phyloP scores from a whole-genome alignment of 2,329 filamentous ascomycete species.

The Colletotrichum neosansevieriae region DNA sequence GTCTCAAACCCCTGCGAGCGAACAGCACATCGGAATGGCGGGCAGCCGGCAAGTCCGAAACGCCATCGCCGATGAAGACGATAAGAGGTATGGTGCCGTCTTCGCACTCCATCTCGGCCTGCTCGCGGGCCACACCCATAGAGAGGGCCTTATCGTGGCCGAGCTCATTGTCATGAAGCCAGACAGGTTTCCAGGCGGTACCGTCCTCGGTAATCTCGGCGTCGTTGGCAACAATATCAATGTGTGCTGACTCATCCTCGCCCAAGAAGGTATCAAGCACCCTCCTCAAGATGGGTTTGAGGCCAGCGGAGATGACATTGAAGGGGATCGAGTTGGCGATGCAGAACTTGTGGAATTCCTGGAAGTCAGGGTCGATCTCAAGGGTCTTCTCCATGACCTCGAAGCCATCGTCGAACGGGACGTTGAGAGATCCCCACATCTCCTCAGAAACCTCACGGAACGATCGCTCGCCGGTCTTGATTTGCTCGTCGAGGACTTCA shows the following conservation, averaged over 20 bases:
- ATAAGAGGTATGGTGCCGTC: slow-evolving; percentile 74
- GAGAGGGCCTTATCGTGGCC: slow-evolving; percentile 77
- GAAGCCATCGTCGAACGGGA: slow-evolving; percentile 77
- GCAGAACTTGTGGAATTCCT: slow-evolving; percentile 74
- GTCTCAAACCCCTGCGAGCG: slow-evolving; percentile 71
- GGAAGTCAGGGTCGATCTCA: slow-evolving; percentile 74
- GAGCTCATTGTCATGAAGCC: slow-evolving; percentile 73
- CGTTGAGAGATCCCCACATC: slow-evolving; percentile 76
- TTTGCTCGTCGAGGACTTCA: slow-evolving; percentile 70
- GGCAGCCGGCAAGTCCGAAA: slow-evolving; percentile 75
- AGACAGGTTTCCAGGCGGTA: slow-evolving; percentile 73
- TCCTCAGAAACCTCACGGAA: slow-evolving; percentile 79
- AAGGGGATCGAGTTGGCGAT: slow-evolving; percentile 73
- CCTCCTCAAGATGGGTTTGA: slow-evolving; percentile 72
- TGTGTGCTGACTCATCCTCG: slow-evolving; percentile 67
- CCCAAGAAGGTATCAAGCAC: slow-evolving; percentile 76
- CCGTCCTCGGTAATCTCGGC: slow-evolving; percentile 70
- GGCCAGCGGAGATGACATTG: slow-evolving; percentile 76
- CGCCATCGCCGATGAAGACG: slow-evolving; percentile 77
- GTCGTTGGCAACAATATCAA: slow-evolving; percentile 77
- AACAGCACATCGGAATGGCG: slow-evolving; percentile 77
- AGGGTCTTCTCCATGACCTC: slow-evolving; percentile 71
- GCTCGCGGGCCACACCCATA: slow-evolving; percentile 69
- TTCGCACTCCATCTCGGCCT: slow-evolving; percentile 65
- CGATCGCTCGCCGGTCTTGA: slow-evolving; percentile 73